Conservation (phyloP, 1,139 yeast species). For the Hyphopichia khmerensis region DNA sequence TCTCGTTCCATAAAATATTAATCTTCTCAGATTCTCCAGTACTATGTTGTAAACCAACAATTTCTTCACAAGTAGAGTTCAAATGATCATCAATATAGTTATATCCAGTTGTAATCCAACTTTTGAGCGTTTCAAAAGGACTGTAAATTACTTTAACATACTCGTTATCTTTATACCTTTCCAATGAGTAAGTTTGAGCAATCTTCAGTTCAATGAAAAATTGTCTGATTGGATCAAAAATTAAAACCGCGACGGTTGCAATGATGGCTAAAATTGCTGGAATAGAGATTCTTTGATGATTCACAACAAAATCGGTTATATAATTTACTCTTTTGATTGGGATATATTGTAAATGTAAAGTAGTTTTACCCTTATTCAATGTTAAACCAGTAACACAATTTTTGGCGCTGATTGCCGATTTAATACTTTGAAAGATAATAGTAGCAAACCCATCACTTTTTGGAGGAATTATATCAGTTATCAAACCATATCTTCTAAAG, state of each 20-base stretch:
- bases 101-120: conserved; percentile 29
- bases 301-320: conserved; percentile 55
- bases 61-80: conserved; percentile 12
- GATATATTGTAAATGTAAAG: conserved; percentile 71
- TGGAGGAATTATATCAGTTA: conserved; percentile 66
- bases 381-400: conserved; percentile 84
- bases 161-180: conserved; percentile 30
- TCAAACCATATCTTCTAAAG: conserved; percentile 84
- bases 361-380: conserved; percentile 52
- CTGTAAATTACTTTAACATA: conserved; percentile 24
- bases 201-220: conserved; percentile 76
- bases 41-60: conserved; percentile 7
- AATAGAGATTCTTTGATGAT: conserved; percentile 79
- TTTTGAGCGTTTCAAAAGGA: conserved; percentile 24
- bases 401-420: conserved; percentile 83
- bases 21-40: conserved; percentile 19
- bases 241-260: conserved; percentile 78
- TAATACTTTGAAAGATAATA: conserved; percentile 52
- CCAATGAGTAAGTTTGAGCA: conserved; percentile 45
- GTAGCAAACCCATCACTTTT: conserved; percentile 40
- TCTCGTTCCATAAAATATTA: conserved; percentile 66
- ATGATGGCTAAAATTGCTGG: conserved; percentile 48
- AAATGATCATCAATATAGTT: conserved; percentile 26
- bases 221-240: conserved; percentile 91
- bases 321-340: conserved; percentile 53